Percentiles rank a stretch among this genome's conserved stretches.
These are phyloP conservation scores for Schwanniomyces occidentalis DNA, from an alignment of 805 yeast species.

Conservation along the genomic window DNA sequence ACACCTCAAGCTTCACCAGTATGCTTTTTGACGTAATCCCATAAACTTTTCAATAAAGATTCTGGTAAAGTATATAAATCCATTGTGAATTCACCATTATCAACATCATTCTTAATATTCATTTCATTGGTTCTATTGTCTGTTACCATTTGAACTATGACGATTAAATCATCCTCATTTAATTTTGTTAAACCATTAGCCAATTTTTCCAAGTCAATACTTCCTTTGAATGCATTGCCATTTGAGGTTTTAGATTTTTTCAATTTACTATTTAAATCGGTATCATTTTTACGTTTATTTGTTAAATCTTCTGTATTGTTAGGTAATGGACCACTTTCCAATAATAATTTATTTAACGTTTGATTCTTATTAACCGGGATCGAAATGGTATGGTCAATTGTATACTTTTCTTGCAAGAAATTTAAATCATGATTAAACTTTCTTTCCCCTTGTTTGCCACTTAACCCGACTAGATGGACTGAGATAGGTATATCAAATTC, in stretches of 20 bases:
- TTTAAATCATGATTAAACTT: slow-evolving; percentile 87
- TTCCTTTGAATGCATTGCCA: slow-evolving; percentile 61
- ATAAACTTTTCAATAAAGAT: slow-evolving; percentile 81
- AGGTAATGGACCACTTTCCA: slow-evolving; percentile 84
- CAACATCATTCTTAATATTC: slow-evolving; percentile 94
- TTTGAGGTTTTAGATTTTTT: slow-evolving; percentile 53
- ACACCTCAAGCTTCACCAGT: slow-evolving; percentile 28
- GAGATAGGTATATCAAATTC: slow-evolving; percentile 88
- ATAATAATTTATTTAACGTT: slow-evolving; percentile 65
- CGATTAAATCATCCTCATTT: slow-evolving; percentile 88
- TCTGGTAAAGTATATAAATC: slow-evolving; percentile 94
- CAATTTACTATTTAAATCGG: slow-evolving; percentile 33
- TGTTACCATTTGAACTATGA: slow-evolving; percentile 96
- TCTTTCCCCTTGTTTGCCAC: slow-evolving; percentile 85
- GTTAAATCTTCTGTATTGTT: slow-evolving; percentile 21
- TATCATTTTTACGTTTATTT: slow-evolving; percentile 28
- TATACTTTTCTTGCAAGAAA: slow-evolving; percentile 74
- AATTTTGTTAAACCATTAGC: slow-evolving; percentile 88
- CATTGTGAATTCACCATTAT: slow-evolving; percentile 96
- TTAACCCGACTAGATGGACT: slow-evolving; percentile 57
- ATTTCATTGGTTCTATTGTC: slow-evolving; percentile 93
- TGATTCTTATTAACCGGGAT: slow-evolving; percentile 75
- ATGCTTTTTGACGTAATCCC: slow-evolving; percentile 90
- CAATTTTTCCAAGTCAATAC: slow-evolving; percentile 83
- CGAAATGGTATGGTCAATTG: slow-evolving; percentile 71